These are phyloP conservation scores for Rhizophagus prolifer DNA, from an alignment of 192 early-diverging fungal species.

Conservation along the genomic window DNA sequence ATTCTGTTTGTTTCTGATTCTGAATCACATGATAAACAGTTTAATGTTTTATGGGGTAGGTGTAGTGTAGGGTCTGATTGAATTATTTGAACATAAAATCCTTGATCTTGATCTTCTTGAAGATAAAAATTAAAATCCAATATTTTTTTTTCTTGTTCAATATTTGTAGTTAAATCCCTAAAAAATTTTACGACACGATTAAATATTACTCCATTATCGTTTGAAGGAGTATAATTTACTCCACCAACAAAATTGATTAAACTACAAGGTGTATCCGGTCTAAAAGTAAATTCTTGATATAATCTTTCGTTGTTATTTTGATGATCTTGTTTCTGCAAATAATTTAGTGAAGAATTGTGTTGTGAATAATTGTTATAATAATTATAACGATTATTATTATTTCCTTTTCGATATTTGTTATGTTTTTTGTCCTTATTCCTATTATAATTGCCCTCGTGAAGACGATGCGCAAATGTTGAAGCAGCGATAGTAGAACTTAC, in stretches of 20 bases:
- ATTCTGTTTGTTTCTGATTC: slow-evolving; percentile 21
- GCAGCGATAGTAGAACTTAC: no score
- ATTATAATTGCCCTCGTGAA: no score
- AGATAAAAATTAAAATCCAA: slow-evolving; percentile 11
- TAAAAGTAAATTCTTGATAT: slow-evolving; percentile 4
- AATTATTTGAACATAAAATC: slow-evolving; percentile 11
- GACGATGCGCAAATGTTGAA: no score
- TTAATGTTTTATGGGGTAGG: slow-evolving; percentile 5
- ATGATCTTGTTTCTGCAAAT: neutral
- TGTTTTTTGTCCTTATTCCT: neutral
- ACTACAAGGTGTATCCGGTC: slow-evolving; percentile 5
- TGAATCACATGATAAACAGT: slow-evolving; percentile 24
- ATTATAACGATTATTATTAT: neutral
- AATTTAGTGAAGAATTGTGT: neutral
- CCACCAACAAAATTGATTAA: slow-evolving; percentile 26
- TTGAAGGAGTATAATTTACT: neutral
- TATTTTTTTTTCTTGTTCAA: slow-evolving; percentile 8
- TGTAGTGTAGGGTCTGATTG: neutral
- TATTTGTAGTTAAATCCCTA: neutral
- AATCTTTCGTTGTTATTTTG: neutral
- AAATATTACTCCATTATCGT: slow-evolving; percentile 10
- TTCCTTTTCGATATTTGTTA: neutral
- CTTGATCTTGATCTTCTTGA: neutral
- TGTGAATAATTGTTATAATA: neutral
- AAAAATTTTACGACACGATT: slow-evolving; percentile 15